Conservation (phyloP, 1,284 basidiomycete genomes). For the Tilletia indica region DNA sequence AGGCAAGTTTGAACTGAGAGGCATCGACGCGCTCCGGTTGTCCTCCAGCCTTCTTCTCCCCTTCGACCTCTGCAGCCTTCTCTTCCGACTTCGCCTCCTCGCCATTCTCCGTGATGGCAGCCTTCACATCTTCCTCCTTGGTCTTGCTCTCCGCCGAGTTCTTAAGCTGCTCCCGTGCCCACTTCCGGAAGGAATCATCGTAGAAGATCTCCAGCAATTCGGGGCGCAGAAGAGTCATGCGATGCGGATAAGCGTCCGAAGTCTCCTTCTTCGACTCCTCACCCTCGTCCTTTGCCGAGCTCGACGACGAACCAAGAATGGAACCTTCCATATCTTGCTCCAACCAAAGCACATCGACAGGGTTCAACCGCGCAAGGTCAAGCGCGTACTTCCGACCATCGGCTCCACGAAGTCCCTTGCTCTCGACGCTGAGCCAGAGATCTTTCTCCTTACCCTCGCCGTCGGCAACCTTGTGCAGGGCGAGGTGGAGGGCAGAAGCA, state of each 20-base stretch:
- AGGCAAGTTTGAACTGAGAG: conserved; percentile 60
- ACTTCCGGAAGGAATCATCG: conserved; percentile 61
- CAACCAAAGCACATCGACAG: conserved; percentile 63
- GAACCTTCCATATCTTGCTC: conserved; percentile 59
- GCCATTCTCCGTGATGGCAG: conserved; percentile 19
- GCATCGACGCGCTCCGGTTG: conserved; percentile 48
- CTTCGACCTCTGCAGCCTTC: not conserved
- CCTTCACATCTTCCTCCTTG: conserved; percentile 28
- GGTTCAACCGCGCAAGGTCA: conserved; percentile 61
- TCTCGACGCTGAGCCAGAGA: conserved; percentile 62
- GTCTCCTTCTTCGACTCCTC: conserved; percentile 43
- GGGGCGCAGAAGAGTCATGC: conserved; percentile 63
- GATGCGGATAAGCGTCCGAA: conserved; percentile 60
- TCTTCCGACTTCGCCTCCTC: conserved; percentile 17
- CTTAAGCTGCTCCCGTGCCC: conserved; percentile 57
- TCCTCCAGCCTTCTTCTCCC: too few relatives aligned
- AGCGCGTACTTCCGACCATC: conserved; percentile 64
- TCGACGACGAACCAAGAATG: not conserved
- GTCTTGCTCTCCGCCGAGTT: conserved; percentile 23
- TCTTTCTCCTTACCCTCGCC: conserved; percentile 58
- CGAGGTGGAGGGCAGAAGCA: conserved; percentile 60
- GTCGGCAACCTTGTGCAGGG: conserved; percentile 61
- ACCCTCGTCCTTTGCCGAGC: conserved; percentile 31
- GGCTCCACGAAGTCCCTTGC: conserved; percentile 63
- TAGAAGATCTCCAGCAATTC: conserved; percentile 63